A percentile compares a stretch with the other conserved stretches of the same genome.
phyloP scores from a whole-genome alignment of 495 filamentous ascomycete species.

The Entonaema liquescens region DNA sequence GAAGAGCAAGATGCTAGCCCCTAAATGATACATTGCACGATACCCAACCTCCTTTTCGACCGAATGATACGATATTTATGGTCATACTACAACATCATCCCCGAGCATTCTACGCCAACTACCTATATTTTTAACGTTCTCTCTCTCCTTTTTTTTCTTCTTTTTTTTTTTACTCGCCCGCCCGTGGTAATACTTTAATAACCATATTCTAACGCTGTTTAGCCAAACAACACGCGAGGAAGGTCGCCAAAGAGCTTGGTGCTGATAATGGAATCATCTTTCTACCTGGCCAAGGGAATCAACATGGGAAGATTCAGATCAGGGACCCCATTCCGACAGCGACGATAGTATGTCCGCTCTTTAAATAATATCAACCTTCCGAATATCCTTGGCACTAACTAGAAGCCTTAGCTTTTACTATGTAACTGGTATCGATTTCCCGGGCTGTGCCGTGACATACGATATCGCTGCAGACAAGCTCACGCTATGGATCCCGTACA shows the following conservation, averaged over 20 bases:
- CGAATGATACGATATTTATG: conserved; percentile 3
- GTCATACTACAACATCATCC: not conserved
- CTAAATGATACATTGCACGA: not conserved
- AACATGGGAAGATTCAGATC: conserved; percentile 68
- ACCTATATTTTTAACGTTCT: not conserved
- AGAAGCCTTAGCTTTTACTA: conserved; percentile 67
- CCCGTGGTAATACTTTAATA: not conserved
- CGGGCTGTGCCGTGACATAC: conserved; percentile 70
- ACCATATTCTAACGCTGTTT: conserved; percentile 16
- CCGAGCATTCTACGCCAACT: not conserved
- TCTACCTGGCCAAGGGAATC: conserved; percentile 59
- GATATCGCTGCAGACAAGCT: conserved; percentile 65
- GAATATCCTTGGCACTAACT: conserved; percentile 21
- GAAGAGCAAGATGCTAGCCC: not conserved
- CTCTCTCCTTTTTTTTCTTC: not conserved
- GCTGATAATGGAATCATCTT: conserved; percentile 69
- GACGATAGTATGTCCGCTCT: conserved; percentile 59
- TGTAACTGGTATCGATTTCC: conserved; percentile 67
- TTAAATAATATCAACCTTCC: not conserved
- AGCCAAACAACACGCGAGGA: conserved; percentile 85
- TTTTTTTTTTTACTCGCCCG: not conserved
- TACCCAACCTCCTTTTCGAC: conserved; percentile 5
- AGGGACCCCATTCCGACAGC: conserved; percentile 68
- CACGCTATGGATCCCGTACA: conserved; percentile 67
- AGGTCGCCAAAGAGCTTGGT: conserved; percentile 72